Conservation (phyloP, 2,329 filamentous ascomycete genomes). For the Penicillium sp. region DNA sequence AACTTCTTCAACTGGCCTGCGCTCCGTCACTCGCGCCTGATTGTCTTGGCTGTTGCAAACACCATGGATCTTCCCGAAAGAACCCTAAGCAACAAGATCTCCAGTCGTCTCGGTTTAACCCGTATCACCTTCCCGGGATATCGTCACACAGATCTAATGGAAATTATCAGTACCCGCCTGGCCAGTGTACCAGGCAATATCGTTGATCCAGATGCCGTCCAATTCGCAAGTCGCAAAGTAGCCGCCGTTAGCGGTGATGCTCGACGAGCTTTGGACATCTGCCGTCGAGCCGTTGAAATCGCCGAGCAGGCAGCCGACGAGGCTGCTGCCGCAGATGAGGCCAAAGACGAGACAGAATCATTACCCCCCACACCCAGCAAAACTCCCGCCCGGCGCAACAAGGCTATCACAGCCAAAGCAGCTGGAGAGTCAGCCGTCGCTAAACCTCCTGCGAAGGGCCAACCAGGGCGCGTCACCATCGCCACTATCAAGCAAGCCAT, state of each 20-base stretch:
- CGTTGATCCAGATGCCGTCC: conserved; percentile 88
- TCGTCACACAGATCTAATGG: conserved; percentile 95
- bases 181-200: conserved; percentile 84
- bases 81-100: conserved; percentile 97
- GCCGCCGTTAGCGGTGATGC: conserved; percentile 95
- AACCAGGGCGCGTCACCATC: conserved; percentile 71
- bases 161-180: conserved; percentile 92
- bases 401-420: conserved; percentile 16
- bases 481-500: conserved; percentile 92
- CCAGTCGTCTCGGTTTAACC: conserved; percentile 82
- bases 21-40: conserved; percentile 83
- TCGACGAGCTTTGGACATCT: conserved; percentile 88
- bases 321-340: conserved; percentile 24
- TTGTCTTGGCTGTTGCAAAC: conserved; percentile 95
- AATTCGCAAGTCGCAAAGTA: conserved; percentile 95
- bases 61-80: conserved; percentile 98
- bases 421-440: conserved; percentile 16
- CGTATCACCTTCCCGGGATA: conserved; percentile 97
- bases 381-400: conserved; percentile 34
- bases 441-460: conserved; percentile 29
- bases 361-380: conserved; percentile 49
- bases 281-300: conserved; percentile 88
- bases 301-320: conserved; percentile 70
- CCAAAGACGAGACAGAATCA: conserved; percentile 34
- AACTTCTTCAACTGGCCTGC: conserved; percentile 99